A percentile compares a stretch with the other conserved stretches of the same genome.
These are phyloP conservation scores for Asterophora lycoperdoides DNA, from an alignment of 768 basidiomycete genomes.

Conservation along the genomic window DNA sequence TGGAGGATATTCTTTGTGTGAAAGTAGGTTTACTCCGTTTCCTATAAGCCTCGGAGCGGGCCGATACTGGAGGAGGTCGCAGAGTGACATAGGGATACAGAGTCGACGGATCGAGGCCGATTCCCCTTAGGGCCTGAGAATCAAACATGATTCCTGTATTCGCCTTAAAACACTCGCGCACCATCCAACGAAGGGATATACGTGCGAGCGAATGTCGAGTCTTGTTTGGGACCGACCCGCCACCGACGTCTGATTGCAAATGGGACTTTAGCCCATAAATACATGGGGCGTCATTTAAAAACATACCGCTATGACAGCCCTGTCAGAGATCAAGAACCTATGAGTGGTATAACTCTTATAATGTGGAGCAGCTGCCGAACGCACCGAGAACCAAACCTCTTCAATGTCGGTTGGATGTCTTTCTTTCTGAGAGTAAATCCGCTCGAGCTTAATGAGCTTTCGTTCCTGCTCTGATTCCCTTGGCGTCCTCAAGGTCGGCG, in stretches of 20 bases:
- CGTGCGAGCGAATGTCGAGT: slow-evolving; percentile 40
- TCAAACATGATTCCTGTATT: slow-evolving; percentile 60
- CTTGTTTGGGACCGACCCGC: slow-evolving; percentile 48
- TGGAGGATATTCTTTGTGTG: not conserved
- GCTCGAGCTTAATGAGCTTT: slow-evolving; percentile 27
- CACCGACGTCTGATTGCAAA: slow-evolving; percentile 45
- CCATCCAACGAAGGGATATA: slow-evolving; percentile 65
- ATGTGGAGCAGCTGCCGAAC: slow-evolving; percentile 7
- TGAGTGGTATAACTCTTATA: not conserved
- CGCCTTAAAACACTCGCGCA: slow-evolving; percentile 58
- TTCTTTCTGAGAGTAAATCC: slow-evolving; percentile 25
- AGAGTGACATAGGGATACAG: slow-evolving; percentile 35
- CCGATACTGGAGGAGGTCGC: slow-evolving; percentile 27
- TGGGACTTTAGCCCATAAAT: not conserved
- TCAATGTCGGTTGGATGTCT: slow-evolving; percentile 37
- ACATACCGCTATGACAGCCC: slow-evolving; percentile 45
- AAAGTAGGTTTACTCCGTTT: not conserved
- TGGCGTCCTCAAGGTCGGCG: not conserved
- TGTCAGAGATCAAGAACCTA: slow-evolving; percentile 12
- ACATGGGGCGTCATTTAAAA: not conserved
- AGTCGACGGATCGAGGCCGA: slow-evolving; percentile 40
- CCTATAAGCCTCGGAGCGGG: slow-evolving; percentile 4
- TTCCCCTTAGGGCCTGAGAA: slow-evolving; percentile 35
- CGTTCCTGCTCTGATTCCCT: slow-evolving; percentile 18
- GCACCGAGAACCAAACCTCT: slow-evolving; percentile 66